Percentiles rank a stretch among this genome's conserved stretches.
phyloP scores from a whole-genome alignment of 139 green algal species.

The Nannochloris sp. region DNA sequence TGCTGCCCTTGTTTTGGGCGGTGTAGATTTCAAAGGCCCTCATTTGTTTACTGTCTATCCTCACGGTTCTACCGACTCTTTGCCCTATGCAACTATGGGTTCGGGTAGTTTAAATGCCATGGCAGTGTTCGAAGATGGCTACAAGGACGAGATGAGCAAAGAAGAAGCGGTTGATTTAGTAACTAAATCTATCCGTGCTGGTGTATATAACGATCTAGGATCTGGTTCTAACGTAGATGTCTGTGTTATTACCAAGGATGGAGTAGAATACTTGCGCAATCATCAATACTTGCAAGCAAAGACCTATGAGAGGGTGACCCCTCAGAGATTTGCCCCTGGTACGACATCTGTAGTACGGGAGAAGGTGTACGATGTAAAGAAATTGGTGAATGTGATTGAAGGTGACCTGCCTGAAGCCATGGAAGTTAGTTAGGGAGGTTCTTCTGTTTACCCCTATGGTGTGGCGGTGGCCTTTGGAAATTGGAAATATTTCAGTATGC shows the following conservation, averaged over 20 bases:
- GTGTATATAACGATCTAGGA: conserved; percentile 96
- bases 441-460: too few relatives aligned
- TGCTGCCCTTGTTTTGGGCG: conserved; percentile 92
- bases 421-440: conserved; percentile 32
- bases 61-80: conserved; percentile 92
- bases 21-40: conserved; percentile 85
- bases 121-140: conserved; percentile 93
- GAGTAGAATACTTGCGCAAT: conserved; percentile 85
- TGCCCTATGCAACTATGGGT: conserved; percentile 97
- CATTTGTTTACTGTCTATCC: conserved; percentile 97
- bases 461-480: too few relatives aligned
- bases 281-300: conserved; percentile 80
- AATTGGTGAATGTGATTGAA: conserved; percentile 51
- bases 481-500: too few relatives aligned
- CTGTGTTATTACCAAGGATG: conserved; percentile 88
- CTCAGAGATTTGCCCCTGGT: conserved; percentile 61
- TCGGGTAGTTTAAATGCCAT: conserved; percentile 94
- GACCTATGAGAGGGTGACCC: conserved; percentile 75
- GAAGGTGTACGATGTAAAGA: conserved; percentile 32
- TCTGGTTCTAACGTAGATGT: conserved; percentile 96
- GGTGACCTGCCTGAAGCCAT: conserved; percentile 56
- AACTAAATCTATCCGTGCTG: conserved; percentile 58
- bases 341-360: conserved; percentile 58
- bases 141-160: conserved; percentile 88
- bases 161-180: conserved; percentile 83